Conservation (phyloP, 768 basidiomycete species). For the Termitomyces sp. region DNA sequence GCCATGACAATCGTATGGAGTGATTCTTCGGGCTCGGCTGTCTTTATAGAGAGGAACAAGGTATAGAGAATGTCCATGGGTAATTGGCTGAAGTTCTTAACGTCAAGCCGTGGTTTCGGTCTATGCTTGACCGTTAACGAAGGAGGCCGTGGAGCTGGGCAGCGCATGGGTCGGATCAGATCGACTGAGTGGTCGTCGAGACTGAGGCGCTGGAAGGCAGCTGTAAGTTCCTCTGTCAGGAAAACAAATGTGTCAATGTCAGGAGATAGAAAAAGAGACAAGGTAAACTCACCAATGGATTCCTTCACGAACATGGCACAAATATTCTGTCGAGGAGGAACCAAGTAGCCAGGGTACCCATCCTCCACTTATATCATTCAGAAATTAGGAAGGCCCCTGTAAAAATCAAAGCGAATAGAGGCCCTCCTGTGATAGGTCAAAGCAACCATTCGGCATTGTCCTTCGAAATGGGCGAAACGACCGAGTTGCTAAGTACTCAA, state of each 20-base stretch:
- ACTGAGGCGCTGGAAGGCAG: slow-evolving; percentile 4
- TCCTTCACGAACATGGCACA: background rate
- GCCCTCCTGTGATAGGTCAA: slow-evolving; percentile 10
- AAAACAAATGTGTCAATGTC: background rate
- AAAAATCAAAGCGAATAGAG: slow-evolving; percentile 12
- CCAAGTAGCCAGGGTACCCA: background rate
- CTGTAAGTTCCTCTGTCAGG: background rate
- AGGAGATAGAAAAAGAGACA: background rate
- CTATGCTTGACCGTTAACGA: background rate
- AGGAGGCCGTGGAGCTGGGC: background rate
- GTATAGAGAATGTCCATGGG: slow-evolving; percentile 15
- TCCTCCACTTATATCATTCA: slow-evolving; percentile 5
- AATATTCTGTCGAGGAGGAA: background rate
- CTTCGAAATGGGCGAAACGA: slow-evolving; percentile 10
- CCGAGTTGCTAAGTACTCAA: slow-evolving; percentile 3
- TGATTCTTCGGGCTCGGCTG: slow-evolving; percentile 6
- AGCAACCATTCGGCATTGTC: slow-evolving; percentile 14
- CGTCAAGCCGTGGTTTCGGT: background rate
- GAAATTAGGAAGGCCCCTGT: slow-evolving; percentile 2
- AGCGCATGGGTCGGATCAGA: background rate
- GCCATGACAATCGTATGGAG: slow-evolving; percentile 6
- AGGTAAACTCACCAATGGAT: background rate
- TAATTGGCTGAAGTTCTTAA: slow-evolving; percentile 1
- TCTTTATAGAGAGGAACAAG: slow-evolving; percentile 6
- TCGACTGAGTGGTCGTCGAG: background rate